phyloP scores from a whole-genome alignment of 805 yeast genomes.

The Groenewaldozyma tartarivorans region DNA sequence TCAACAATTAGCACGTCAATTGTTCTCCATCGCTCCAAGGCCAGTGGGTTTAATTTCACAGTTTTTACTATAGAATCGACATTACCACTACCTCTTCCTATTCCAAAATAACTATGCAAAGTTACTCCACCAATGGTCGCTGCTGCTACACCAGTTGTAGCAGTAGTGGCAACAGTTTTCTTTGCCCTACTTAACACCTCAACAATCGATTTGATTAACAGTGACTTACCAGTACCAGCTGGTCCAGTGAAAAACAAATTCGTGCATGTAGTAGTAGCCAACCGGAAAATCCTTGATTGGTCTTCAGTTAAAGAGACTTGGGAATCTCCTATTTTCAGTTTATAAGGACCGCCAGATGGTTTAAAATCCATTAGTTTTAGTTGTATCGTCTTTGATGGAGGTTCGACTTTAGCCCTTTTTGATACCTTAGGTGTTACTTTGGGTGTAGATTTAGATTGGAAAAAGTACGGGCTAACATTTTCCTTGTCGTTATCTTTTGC shows the following conservation, averaged over 20 bases:
- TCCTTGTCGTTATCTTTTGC: too few species aligned
- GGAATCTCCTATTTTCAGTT: background rate
- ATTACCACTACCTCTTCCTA: constrained; percentile 58
- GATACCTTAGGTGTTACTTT: too few species aligned
- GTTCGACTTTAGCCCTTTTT: too few species aligned
- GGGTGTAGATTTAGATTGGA: too few species aligned
- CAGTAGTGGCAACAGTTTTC: constrained; percentile 51
- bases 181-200: constrained; percentile 27
- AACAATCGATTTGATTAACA: constrained; percentile 60
- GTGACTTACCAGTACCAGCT: constrained; percentile 97
- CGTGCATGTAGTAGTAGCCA: background rate
- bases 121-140: constrained; percentile 82
- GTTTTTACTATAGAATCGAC: constrained; percentile 34
- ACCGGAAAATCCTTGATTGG: background rate
- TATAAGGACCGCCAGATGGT: too few species aligned
- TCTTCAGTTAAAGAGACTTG: background rate
- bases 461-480: too few species aligned
- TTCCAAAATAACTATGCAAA: constrained; percentile 65
- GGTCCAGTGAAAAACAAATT: constrained; percentile 91
- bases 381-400: background rate
- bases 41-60: constrained; percentile 37
- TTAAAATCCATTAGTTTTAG: background rate
- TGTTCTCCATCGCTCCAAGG: constrained; percentile 51
- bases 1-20: constrained; percentile 73
- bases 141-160: constrained; percentile 90